Conservation (phyloP, 2,329 filamentous ascomycete species). For the Fusarium robinianum region DNA sequence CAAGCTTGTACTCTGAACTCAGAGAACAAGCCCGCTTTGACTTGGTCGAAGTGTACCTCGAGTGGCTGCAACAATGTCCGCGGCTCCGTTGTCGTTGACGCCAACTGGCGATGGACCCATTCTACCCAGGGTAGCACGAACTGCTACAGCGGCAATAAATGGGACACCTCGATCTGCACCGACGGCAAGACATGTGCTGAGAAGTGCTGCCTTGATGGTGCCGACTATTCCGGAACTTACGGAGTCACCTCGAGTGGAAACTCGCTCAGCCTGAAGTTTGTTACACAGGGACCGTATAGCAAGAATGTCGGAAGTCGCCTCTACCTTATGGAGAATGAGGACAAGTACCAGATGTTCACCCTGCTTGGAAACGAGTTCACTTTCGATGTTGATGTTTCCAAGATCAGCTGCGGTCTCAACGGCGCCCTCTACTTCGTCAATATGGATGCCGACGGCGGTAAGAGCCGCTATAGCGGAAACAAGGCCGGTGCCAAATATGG, state of each 20-base stretch:
- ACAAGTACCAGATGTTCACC: constrained; percentile 67
- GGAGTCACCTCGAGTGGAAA: constrained; percentile 58
- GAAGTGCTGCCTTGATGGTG: constrained; percentile 59
- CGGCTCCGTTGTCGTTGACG: constrained; percentile 59
- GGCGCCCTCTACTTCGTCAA: constrained; percentile 70
- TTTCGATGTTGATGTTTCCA: constrained; percentile 73
- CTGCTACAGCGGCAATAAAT: constrained; percentile 60
- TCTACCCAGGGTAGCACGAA: constrained; percentile 51
- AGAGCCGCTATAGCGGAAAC: constrained; percentile 54
- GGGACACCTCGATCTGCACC: constrained; percentile 49
- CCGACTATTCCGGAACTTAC: constrained; percentile 56
- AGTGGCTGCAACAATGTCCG: constrained; percentile 55
- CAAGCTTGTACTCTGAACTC: constrained; percentile 52
- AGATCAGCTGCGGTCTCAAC: constrained; percentile 71
- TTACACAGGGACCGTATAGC: constrained; percentile 54
- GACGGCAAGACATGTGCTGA: constrained; percentile 49
- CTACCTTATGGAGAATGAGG: constrained; percentile 66
- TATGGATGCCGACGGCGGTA: constrained; percentile 63
- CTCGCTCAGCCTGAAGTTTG: constrained; percentile 60
- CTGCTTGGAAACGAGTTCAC: constrained; percentile 71
- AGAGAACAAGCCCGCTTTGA: constrained; percentile 58
- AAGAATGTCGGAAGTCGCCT: constrained; percentile 60
- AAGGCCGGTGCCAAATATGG: constrained; percentile 62
- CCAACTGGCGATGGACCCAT: constrained; percentile 68
- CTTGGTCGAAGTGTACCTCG: constrained; percentile 57